phyloP scores from a whole-genome alignment of 305 asterid species.

The Coffea humblotiana region DNA sequence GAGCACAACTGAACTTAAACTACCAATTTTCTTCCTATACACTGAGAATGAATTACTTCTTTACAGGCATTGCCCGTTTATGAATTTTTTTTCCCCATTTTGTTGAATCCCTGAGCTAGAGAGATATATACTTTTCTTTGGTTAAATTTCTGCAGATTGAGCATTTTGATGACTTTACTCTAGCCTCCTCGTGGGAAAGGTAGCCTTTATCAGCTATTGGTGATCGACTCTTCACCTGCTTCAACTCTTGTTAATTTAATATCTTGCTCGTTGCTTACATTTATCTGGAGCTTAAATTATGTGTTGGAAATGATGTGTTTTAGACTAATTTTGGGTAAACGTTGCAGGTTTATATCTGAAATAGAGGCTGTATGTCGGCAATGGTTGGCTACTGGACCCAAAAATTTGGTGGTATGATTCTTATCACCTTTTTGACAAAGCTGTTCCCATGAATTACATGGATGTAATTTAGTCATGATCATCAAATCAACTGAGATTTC shows the following conservation, averaged over 20 bases:
- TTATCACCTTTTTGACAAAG: not conserved
- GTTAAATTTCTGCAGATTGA: conserved; percentile 53
- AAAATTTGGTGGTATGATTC: conserved; percentile 67
- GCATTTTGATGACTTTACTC: conserved; percentile 87
- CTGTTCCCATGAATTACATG: not conserved
- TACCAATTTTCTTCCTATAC: too few species aligned
- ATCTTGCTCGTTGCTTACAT: not conserved
- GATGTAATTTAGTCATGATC: not conserved
- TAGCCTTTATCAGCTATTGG: conserved; percentile 18
- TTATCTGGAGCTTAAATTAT: not conserved
- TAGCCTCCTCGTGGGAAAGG: conserved; percentile 97
- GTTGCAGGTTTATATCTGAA: conserved; percentile 78
- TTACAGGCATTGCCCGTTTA: too few species aligned
- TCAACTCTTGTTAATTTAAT: too few species aligned
- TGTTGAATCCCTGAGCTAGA: not conserved
- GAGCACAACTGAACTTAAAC: too few species aligned
- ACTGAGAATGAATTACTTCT: too few species aligned
- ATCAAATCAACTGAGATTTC: not conserved
- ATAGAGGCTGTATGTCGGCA: conserved; percentile 93
- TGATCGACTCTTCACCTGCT: not conserved
- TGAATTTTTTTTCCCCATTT: too few species aligned
- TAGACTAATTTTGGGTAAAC: conserved; percentile 11
- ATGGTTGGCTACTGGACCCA: conserved; percentile 86
- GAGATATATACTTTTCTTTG: not conserved
- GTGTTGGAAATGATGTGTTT: not conserved